phyloP scores from a whole-genome alignment of 257 asterid genomes.

The Nicotiana undulata region DNA sequence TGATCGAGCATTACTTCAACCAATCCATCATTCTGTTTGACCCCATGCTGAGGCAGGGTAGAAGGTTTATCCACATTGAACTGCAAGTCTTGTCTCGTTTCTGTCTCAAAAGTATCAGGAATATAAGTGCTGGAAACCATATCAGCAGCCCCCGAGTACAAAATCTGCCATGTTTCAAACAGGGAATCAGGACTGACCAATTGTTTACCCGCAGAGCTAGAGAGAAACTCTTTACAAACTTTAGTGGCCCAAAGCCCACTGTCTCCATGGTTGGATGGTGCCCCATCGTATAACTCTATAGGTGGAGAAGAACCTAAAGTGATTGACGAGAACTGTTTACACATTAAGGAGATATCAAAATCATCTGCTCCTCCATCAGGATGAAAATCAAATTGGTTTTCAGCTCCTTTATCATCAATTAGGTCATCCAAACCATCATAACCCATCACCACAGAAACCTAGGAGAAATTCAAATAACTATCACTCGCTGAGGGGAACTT shows the following conservation, averaged over 20 bases:
- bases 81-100: conserved; percentile 30
- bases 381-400: conserved; percentile 29
- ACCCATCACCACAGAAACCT: conserved; percentile 69
- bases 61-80: conserved; percentile 24
- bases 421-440: conserved; percentile 55
- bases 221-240: conserved; percentile 41
- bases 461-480: conserved; percentile 19
- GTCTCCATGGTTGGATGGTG: conserved; percentile 28
- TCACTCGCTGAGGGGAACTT: background rate
- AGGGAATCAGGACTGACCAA: conserved; percentile 41
- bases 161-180: conserved; percentile 31
- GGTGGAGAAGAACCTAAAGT: conserved; percentile 58
- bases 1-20: conserved; percentile 60
- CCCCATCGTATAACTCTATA: conserved; percentile 66
- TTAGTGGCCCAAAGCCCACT: conserved; percentile 41
- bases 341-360: conserved; percentile 52
- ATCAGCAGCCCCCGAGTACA: conserved; percentile 30
- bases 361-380: conserved; percentile 28
- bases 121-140: conserved; percentile 16
- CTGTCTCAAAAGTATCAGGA: conserved; percentile 33
- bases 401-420: conserved; percentile 31
- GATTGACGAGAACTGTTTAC: conserved; percentile 68
- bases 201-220: conserved; percentile 38
- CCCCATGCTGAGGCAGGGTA: conserved; percentile 20
- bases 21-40: conserved; percentile 32